Evolutionary conservation across 2,329 filamentous ascomycete species (phyloP).

Genomic region (Corinectria fuckeliana): DNA sequence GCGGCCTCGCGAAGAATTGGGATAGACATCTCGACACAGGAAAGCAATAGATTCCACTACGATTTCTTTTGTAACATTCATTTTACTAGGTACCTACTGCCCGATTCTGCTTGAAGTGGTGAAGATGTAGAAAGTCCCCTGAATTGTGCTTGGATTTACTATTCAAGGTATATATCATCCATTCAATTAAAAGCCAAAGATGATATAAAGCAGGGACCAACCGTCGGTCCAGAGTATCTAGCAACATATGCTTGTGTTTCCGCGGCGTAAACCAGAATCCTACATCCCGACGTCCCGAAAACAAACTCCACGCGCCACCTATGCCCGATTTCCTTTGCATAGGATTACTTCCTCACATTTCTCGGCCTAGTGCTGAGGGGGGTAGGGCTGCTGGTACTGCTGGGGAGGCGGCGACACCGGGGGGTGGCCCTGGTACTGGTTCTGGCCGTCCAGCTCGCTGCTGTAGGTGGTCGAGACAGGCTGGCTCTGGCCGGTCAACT

Average conservation of each 20-base stretch:
- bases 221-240: not conserved
- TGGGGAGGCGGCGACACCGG: slow-evolving; percentile 28
- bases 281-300: not conserved
- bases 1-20: slow-evolving; percentile 20
- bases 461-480: slow-evolving; percentile 1
- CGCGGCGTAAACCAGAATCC: not conserved
- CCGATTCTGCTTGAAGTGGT: not conserved
- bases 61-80: slow-evolving; percentile 28
- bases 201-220: not conserved
- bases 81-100: not conserved
- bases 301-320: slow-evolving; percentile 10
- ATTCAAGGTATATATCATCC: not conserved
- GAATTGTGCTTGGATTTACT: no score
- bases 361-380: slow-evolving; percentile 1
- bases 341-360: not conserved
- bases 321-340: not conserved
- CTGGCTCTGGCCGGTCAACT: slow-evolving; percentile 16
- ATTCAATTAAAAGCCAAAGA: not conserved
- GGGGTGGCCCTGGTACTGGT: slow-evolving; percentile 22
- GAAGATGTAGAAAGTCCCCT: no score
- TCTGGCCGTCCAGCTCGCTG: slow-evolving; percentile 27
- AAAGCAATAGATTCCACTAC: slow-evolving; percentile 43
- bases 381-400: slow-evolving; percentile 30
- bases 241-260: not conserved
- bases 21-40: slow-evolving; percentile 40